A percentile compares a stretch with the other conserved stretches of the same genome.
phyloP scores from a whole-genome alignment of 176 grass and related monocot genomes.

The Oryza longistaminata region DNA sequence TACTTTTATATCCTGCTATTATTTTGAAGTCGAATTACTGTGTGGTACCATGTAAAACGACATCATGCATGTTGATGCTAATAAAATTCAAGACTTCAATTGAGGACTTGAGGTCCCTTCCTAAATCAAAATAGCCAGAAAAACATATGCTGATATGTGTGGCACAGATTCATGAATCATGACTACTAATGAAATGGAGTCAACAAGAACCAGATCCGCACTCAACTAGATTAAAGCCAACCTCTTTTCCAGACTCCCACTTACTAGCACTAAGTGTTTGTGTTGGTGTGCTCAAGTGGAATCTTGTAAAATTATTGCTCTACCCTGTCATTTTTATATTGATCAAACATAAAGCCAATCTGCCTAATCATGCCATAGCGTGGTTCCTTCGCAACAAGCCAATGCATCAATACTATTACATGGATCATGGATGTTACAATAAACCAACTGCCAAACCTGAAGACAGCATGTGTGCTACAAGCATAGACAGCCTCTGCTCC shows the following conservation, averaged over 20 bases:
- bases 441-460: constrained; percentile 62
- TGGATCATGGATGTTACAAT: not conserved
- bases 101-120: not conserved
- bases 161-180: not conserved
- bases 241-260: not conserved
- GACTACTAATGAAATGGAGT: not conserved
- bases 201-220: not conserved
- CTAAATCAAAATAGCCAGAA: not conserved
- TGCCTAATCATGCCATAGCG: too few relatives aligned
- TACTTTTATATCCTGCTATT: not conserved
- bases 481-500: constrained; percentile 96
- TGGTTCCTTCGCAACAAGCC: not conserved
- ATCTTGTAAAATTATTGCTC: not conserved
- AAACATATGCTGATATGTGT: not conserved
- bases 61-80: not conserved
- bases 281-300: not conserved
- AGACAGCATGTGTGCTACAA: constrained; percentile 97
- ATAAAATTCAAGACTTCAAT: not conserved
- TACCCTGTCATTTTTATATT: not conserved
- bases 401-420: not conserved
- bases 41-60: not conserved
- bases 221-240: not conserved
- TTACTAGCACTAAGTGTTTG: not conserved
- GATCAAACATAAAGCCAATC: too few relatives aligned
- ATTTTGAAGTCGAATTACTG: not conserved